Evolutionary conservation across 306 rosid species (phyloP), one percentile per base, ranked within the genome.

Genomic region (Cucumis melo): DNA sequence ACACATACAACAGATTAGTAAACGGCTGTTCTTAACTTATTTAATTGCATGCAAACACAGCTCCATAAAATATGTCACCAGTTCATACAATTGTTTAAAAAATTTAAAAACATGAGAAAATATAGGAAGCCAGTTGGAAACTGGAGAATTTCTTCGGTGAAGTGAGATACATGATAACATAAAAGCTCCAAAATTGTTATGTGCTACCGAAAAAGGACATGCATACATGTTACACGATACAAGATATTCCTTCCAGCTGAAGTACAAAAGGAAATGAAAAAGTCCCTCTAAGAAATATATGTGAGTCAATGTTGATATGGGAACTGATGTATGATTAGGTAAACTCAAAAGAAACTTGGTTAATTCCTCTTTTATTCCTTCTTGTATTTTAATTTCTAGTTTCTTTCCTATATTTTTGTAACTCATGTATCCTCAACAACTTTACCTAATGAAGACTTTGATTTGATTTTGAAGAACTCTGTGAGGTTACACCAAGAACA

Each of bases 1-100:
- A 76, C 86, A 76, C 86, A 71, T 29, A 71, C 56, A 61, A 8
- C 68, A 78, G 27, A 59, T 34, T 72, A 19, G 41, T 61, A 36
- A 38, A 50, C 63, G 12, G 64, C 51, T 39, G 76, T 62, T 32
- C 77, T 65, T 64, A 9, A 2, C 27, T 64, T 16, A 17, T 61
- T 20, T 17, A 36, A 64, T 64, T 10, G 7, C 54, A 48, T 24
- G 10, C 60, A 10, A 5, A 57, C 32, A 63, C 41, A 16, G 38
- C 21, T 46, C 36, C 21, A 32, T 62, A 65, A 36, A 19, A 16
- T 63, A 63, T 17, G 23, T 36, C 72, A 36, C 50, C 50, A 19
- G 42, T 65, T 19, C 23, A 65, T 7, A 17, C 8, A 60, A 38
- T 65, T 34, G 10, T 12, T 19, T 17, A 36, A 6, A 41, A 13